A percentile compares a stretch with the other conserved stretches of the same genome.
These are phyloP conservation scores for Sordariomycetes sp. DNA, from an alignment of 2,329 filamentous ascomycete species.

Conservation along the genomic window DNA sequence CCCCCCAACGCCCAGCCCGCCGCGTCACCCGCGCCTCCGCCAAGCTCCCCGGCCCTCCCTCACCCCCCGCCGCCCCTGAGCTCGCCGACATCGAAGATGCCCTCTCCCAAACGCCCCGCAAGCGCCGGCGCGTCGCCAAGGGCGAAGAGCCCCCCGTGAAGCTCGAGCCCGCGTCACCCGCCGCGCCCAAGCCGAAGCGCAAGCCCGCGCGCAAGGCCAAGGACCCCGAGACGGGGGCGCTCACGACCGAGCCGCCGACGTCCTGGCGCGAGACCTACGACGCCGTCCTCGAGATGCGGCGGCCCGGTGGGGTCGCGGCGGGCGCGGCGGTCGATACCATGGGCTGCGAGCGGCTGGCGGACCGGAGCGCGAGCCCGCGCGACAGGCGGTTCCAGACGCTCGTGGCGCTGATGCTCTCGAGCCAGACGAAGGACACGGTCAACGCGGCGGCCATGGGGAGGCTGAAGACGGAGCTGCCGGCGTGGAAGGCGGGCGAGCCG, in stretches of 20 bases:
- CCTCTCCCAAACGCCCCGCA: constrained; percentile 19
- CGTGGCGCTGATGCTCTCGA: constrained; percentile 79
- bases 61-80: neutral
- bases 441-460: constrained; percentile 74
- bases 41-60: constrained; percentile 12
- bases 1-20: constrained; percentile 2
- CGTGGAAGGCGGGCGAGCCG: constrained; percentile 29
- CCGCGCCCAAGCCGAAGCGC: constrained; percentile 13
- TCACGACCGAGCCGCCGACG: constrained; percentile 47
- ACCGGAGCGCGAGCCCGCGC: constrained; percentile 32
- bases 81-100: constrained; percentile 47
- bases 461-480: constrained; percentile 63
- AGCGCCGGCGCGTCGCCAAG: constrained; percentile 18
- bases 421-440: constrained; percentile 88
- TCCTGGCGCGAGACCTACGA: constrained; percentile 81
- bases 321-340: constrained; percentile 93
- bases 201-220: constrained; percentile 35
- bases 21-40: constrained; percentile 12
- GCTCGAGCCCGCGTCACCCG: constrained; percentile 8
- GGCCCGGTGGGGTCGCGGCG: constrained; percentile 40
- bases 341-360: constrained; percentile 76
- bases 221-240: constrained; percentile 26
- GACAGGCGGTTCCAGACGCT: constrained; percentile 76
- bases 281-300: constrained; percentile 66
- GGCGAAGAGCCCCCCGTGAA: constrained; percentile 9